Conservation (phyloP, 2,329 filamentous ascomycete genomes). For the Ceratocystis harringtonii region DNA sequence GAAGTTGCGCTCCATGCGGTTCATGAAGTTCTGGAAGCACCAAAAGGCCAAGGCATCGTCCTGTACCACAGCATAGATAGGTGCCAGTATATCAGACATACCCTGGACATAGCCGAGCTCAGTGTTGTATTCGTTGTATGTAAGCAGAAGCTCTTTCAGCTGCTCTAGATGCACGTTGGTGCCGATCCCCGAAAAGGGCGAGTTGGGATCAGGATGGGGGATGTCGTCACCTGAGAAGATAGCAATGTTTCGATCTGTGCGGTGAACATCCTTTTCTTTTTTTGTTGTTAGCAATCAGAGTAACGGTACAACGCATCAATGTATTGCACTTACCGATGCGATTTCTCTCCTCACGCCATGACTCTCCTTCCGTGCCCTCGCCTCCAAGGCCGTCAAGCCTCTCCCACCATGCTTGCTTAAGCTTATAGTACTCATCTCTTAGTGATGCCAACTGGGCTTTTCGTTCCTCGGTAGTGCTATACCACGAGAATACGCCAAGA, state of each 20-base stretch:
- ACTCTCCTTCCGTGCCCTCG: slow-evolving; percentile 70
- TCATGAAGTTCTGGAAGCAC: slow-evolving; percentile 93
- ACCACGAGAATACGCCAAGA: slow-evolving; percentile 83
- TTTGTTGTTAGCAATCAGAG: slow-evolving; percentile 17
- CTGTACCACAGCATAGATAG: slow-evolving; percentile 93
- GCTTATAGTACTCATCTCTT: slow-evolving; percentile 80
- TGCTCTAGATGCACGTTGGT: slow-evolving; percentile 97
- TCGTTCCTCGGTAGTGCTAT: slow-evolving; percentile 73
- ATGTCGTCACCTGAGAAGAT: slow-evolving; percentile 94
- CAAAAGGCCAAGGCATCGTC: slow-evolving; percentile 96
- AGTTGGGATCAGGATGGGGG: slow-evolving; percentile 89
- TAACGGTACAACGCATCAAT: not conserved
- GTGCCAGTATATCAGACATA: slow-evolving; percentile 92
- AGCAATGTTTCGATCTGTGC: slow-evolving; percentile 87
- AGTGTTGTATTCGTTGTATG: slow-evolving; percentile 95
- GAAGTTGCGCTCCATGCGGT: slow-evolving; percentile 95
- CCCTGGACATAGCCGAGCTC: slow-evolving; percentile 95
- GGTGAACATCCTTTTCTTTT: slow-evolving; percentile 91
- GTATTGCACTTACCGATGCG: slow-evolving; percentile 60
- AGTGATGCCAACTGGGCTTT: slow-evolving; percentile 70
- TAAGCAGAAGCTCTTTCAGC: slow-evolving; percentile 97
- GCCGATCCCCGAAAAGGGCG: slow-evolving; percentile 79
- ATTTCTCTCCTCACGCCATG: slow-evolving; percentile 89
- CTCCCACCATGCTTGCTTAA: slow-evolving; percentile 97
- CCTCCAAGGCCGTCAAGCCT: slow-evolving; percentile 69